Base-by-base conservation (phyloP, 805 yeast genomes). In the Ogataea paraovalis region DNA sequence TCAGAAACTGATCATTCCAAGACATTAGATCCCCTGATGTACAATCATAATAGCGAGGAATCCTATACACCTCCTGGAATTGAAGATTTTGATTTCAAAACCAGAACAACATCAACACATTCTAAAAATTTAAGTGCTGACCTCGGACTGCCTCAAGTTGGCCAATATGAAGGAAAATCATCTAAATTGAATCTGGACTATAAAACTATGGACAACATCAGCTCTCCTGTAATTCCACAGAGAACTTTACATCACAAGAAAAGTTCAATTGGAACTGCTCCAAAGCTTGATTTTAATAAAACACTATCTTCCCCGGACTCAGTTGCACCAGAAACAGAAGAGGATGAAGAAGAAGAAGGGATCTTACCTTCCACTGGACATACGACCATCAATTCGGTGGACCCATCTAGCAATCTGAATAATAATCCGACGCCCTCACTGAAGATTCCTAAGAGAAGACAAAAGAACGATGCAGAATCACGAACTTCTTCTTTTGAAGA, bases 151-250 rank as follows among this genome's bases (percentile, higher is more conserved):
- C 27, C 55, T 7, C 56, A 55, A 40, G 33, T 46, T 30, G 58
- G 58, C 21, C 55, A 52, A 46, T 55, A 46, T 28, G 56, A 52
- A 39, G 58, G 55, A 3, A 36, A 42, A 14, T 46, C 43, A 6
- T 38, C 42, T 10, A 39, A 43, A n/a, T 30, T 52, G 16, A 51
- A 52, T 37, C 44, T 55, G 2, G 55, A 52, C 22, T 44, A 47
- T 36, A 55, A 50, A 42, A 45, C 50, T 38, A 49, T 52, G 53
- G 45, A 49, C 20, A 42, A 40, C 20, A 30, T 49, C 20, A 45
- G 44, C 38, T 47, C 54, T 18, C 53, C 51, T 12, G 18, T 33
- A 21, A 9, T 21, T 2, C 27, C 38, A 32, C 21, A 32, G 10
- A 37, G 39, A 20, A 33, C 20, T 9, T 22, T 42, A n/a, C 41